Evolutionary conservation across 2,329 filamentous ascomycete genomes (phyloP), one percentile per base, ranked within the genome.

Genomic region (Acrocalymma vagum): DNA sequence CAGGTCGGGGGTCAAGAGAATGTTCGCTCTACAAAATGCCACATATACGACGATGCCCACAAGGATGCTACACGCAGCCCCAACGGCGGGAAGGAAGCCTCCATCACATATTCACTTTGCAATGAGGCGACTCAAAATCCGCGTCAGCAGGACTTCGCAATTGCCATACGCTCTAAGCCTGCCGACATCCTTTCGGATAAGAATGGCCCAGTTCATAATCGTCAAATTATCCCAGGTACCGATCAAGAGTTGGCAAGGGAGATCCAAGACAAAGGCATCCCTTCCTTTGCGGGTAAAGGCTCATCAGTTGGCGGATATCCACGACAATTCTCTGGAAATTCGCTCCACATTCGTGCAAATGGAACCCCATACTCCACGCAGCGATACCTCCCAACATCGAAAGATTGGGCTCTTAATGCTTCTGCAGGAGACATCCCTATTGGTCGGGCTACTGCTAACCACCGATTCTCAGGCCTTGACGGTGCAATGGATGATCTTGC

Each of bases 401-500:
- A 63, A 28, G 60, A 65, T 38, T 36, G 54, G 22, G 43, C 42
- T n/a, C 33, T 44, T 4, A 42, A 42, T 13, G 34, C 38, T 4
- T 23, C 45, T 17, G 29, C 29, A 34, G 47, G 27, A 33, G 39
- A 51, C 17, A 26, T 20, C 23, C 26, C 43, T 21, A 28, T 44
- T 26, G 31, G 42, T 40, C 55, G 60, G 35, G 45, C 51, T 17
- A 51, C 54, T 42, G 50, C 56, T 45, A 50, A 58, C 33, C 49
- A 62, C 36, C 55, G 56, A 33, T 42, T 66, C 29, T 65, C 62
- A 47, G 63, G 64, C 15, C 52, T 69, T 32, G 68, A 72, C 40
- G 69, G 69, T 22, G 63, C 68, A 7, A 64, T 69, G 63, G 69
- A 72, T 29, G 69, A 71, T 28, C 41, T 71, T 22, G 58, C 57